Evolutionary conservation across 495 filamentous ascomycete species (phyloP), one percentile per base, ranked within the genome.

Genomic region (Podospora didyma): DNA sequence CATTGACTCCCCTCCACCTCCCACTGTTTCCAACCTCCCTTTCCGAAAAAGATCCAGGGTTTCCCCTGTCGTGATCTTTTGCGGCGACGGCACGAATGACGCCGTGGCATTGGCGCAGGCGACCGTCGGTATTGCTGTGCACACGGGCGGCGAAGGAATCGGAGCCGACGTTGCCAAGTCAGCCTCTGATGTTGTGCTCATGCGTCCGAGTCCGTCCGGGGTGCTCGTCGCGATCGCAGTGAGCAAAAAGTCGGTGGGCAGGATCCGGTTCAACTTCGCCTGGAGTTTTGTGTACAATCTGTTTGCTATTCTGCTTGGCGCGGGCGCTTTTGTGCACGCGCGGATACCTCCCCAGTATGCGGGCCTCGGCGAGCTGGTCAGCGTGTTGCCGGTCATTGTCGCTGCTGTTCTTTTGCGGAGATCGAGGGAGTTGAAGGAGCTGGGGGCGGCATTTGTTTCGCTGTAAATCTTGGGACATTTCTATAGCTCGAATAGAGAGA

Each of bases 11-110:
- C 22, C 19, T 23, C 7, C 37, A 21, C 7, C 14, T 1, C 31
- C 19, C 52, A 54, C 17, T 16, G 3, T 23, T 7, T 3, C 11
- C 31, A 44, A 44, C 34, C 22, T 10, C 0, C 1, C 2, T 31
- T 21, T 2, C 7, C 16, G 19, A 34, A 34, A 17, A 16, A 39
- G 22, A 14, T n/a, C 26, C 9, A 7, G 46, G 21, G 41, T 31
- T 5, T 14, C n/a, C 39, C 56, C 51, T 11, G 56, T 77, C 3
- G 77, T 90, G 20, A 58, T 92, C 17, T 92, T 93, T 69, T 78
- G 79, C 60, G 89, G 89, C 44, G 89, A 94, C 62, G 89, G 89
- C 7, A 89, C 87, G 3, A 94, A 94, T 68, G 89, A 92, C 65
- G 87, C 89, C 0, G 74, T 85, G 12, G 89, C 89, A 2, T 77